Evolutionary conservation across 202 grass and related monocot genomes (phyloP).

Genomic region (Alloteropsis angusta): DNA sequence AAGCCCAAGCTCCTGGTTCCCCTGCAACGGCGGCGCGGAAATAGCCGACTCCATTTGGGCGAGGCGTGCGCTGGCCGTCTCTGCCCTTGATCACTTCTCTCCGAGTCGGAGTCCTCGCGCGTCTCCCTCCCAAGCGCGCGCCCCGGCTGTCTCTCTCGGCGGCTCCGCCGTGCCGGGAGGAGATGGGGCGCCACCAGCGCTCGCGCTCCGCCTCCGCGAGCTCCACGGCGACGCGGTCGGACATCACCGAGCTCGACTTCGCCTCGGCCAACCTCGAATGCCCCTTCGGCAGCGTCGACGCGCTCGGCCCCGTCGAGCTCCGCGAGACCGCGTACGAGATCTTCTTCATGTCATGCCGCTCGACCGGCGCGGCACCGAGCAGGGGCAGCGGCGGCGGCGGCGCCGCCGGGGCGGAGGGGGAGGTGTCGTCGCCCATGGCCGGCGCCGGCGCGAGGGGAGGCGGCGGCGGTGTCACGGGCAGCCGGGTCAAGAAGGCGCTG

Average conservation of each 20-base stretch:
- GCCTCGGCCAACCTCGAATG: constrained; percentile 34
- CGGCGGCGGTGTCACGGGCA: constrained; percentile 35
- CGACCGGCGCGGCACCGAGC: constrained; percentile 12
- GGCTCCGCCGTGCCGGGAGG: background rate
- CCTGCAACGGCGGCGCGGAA: constrained; percentile 7
- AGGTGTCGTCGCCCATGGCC: constrained; percentile 24
- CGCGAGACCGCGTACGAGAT: constrained; percentile 87
- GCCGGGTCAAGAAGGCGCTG: constrained; percentile 67
- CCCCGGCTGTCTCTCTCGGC: constrained; percentile 9
- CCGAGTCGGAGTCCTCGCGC: background rate
- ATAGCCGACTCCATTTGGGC: constrained; percentile 17
- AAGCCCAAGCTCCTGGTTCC: background rate
- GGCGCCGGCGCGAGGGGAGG: constrained; percentile 15
- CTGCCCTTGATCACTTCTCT: background rate
- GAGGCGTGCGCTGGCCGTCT: background rate
- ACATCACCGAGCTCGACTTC: constrained; percentile 34
- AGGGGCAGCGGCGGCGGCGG: constrained; percentile 9
- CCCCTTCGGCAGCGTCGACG: constrained; percentile 61
- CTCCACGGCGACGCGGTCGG: constrained; percentile 34
- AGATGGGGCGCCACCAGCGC: constrained; percentile 40
- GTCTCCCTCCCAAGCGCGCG: background rate
- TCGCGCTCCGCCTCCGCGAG: constrained; percentile 41
- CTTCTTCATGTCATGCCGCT: constrained; percentile 93
- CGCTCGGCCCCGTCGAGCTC: constrained; percentile 53
- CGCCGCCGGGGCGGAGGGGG: background rate